phyloP scores from a whole-genome alignment of 306 rosid species.

The Crotalaria pallida region DNA sequence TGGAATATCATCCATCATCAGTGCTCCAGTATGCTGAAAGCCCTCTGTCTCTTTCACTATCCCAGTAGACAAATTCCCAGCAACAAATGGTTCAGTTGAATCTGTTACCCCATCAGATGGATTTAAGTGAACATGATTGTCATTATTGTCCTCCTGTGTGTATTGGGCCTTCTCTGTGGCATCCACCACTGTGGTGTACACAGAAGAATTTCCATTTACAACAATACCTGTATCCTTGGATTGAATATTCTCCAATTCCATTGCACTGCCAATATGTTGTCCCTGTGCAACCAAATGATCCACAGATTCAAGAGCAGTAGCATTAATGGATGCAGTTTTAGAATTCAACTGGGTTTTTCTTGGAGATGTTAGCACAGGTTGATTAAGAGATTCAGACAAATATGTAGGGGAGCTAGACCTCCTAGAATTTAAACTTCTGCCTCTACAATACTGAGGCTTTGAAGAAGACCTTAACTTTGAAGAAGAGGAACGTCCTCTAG shows the following conservation, averaged over 20 bases:
- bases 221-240: conserved; percentile 11
- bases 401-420: conserved; percentile 42
- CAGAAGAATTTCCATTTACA: conserved; percentile 25
- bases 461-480: conserved; percentile 36
- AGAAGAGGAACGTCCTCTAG: conserved; percentile 26
- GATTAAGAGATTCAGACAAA: conserved; percentile 40
- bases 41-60: conserved; percentile 14
- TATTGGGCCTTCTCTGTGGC: conserved; percentile 22
- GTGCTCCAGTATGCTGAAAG: conserved; percentile 17
- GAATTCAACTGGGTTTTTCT: conserved; percentile 26
- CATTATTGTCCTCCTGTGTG: conserved; percentile 23
- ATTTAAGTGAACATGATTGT: neutral
- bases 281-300: conserved; percentile 20
- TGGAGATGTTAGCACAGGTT: conserved; percentile 18
- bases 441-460: conserved; percentile 24
- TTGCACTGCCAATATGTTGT: conserved; percentile 14
- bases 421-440: conserved; percentile 29
- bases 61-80: conserved; percentile 27
- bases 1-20: conserved; percentile 18
- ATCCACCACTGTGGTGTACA: conserved; percentile 15
- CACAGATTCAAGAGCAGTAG: conserved; percentile 21
- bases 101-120: conserved; percentile 18
- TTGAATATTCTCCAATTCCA: conserved; percentile 20
- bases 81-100: conserved; percentile 19
- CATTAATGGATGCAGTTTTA: conserved; percentile 26